Evolutionary conservation across 768 basidiomycete species (phyloP).

Genomic region (Sutorius australiensis): DNA sequence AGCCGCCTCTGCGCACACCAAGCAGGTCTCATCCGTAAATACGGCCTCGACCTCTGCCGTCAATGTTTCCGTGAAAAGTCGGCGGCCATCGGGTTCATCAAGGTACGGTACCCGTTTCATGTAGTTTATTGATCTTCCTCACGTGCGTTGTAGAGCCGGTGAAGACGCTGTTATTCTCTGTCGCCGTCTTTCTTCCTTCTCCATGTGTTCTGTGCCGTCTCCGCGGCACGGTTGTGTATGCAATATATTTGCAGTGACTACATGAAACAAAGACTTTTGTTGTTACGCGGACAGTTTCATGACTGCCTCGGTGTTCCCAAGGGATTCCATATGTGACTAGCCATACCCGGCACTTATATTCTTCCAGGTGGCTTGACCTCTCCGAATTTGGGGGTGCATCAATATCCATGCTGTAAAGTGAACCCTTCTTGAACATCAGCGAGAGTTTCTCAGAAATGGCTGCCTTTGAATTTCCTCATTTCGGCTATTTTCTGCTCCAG

Average conservation of each 20-base stretch:
- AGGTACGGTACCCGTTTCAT: conserved; percentile 50
- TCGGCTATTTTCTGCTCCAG: too few relatives aligned
- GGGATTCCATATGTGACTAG: not conserved
- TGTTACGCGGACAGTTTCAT: not conserved
- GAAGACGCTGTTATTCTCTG: not conserved
- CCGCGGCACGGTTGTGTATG: not conserved
- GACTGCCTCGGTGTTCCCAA: too few relatives aligned
- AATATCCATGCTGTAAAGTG: too few relatives aligned
- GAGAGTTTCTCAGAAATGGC: too few relatives aligned
- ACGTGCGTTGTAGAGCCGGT: not conserved
- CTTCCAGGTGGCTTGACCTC: too few relatives aligned
- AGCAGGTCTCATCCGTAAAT: conserved; percentile 96
- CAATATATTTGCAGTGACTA: not conserved
- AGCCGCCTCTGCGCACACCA: conserved; percentile 97
- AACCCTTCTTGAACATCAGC: too few relatives aligned
- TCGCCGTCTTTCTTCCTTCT: not conserved
- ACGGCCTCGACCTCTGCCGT: conserved; percentile 95
- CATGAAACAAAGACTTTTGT: not conserved
- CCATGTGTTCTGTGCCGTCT: not conserved
- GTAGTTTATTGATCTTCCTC: not conserved
- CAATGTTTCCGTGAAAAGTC: conserved; percentile 99
- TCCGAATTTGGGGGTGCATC: too few relatives aligned
- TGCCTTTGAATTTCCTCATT: too few relatives aligned
- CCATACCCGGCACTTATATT: too few relatives aligned
- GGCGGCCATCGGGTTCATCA: conserved; percentile 88